Evolutionary conservation across 2,329 filamentous ascomycete species (phyloP).

Genomic region (Nothopassalora personata): DNA sequence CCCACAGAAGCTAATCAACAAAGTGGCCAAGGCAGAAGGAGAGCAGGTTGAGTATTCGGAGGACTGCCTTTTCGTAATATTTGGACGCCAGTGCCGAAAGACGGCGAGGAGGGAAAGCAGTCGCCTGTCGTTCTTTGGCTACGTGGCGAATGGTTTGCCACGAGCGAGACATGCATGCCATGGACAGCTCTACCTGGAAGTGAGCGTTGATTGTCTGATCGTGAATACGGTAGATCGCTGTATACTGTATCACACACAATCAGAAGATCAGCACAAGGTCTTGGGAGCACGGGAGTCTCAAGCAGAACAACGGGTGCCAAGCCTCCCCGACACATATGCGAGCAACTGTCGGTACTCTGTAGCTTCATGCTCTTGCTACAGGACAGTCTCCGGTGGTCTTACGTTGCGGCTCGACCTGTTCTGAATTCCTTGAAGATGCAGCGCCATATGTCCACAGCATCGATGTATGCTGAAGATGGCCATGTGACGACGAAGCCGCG

Average conservation of each 20-base stretch:
- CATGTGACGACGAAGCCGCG: no score
- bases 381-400: no score
- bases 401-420: no score
- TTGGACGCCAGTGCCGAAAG: conserved; percentile 27
- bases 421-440: no score
- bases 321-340: no score
- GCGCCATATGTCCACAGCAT: no score
- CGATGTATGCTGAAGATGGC: no score
- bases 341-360: no score
- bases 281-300: no score
- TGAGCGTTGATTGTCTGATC: background rate
- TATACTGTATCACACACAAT: conserved; percentile 4
- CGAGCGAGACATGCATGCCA: conserved; percentile 27
- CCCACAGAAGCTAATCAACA: background rate
- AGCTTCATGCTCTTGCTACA: no score
- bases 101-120: conserved; percentile 1
- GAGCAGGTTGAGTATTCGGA: conserved; percentile 16
- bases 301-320: no score
- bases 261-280: background rate
- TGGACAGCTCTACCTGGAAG: conserved; percentile 8
- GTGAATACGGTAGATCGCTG: background rate
- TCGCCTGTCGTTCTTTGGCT: conserved; percentile 45
- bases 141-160: conserved; percentile 38
- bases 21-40: conserved; percentile 7
- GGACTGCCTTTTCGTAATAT: conserved; percentile 34